phyloP scores from a whole-genome alignment of 2,329 filamentous ascomycete species.

The Aspergillus pseudoglaucus region DNA sequence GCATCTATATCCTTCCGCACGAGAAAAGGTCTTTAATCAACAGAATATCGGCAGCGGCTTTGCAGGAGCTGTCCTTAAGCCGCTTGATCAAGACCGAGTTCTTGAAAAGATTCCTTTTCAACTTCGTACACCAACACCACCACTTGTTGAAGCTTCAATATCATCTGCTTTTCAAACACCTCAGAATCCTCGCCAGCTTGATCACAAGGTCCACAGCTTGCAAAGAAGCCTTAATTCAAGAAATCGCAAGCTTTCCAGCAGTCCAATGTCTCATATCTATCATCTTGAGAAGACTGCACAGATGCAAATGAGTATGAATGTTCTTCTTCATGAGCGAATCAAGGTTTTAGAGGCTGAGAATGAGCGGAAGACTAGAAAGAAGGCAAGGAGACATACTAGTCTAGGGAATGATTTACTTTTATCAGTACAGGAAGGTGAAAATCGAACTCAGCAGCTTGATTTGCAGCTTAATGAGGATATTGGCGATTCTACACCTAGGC shows the following conservation, averaged over 20 bases:
- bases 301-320: background rate
- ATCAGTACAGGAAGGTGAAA: no score
- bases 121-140: constrained; percentile 1
- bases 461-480: no score
- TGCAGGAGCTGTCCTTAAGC: constrained; percentile 1
- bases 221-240: background rate
- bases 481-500: no score
- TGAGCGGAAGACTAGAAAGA: background rate
- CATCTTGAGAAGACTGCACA: background rate
- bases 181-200: background rate
- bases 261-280: background rate
- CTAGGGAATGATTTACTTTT: no score
- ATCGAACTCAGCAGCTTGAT: no score
- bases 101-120: background rate
- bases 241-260: background rate
- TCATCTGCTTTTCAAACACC: constrained; percentile 2
- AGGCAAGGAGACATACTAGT: no score
- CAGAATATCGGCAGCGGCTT: constrained; percentile 1
- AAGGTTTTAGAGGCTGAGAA: background rate
- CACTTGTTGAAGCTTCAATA: constrained; percentile 1
- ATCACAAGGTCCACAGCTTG: background rate
- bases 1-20: background rate
- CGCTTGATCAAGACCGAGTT: constrained; percentile 1
- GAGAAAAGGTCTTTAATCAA: background rate
- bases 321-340: background rate